Evolutionary conservation across 768 basidiomycete species (phyloP).

Genomic region (Termitomyces sp.): DNA sequence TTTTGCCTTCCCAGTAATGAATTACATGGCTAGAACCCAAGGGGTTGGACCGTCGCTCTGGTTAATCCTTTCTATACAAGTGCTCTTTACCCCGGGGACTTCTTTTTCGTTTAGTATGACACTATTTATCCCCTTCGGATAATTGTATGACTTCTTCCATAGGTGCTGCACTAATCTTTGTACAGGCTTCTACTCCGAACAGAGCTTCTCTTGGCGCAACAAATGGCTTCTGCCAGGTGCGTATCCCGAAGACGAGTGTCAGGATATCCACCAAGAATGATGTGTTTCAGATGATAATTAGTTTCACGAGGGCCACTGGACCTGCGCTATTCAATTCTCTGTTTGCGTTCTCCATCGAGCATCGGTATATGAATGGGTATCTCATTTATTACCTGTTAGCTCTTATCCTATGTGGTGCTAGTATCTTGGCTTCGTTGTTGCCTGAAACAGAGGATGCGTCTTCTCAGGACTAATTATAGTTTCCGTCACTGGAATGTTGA

Average conservation of each 20-base stretch:
- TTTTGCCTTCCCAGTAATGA: conserved; percentile 55
- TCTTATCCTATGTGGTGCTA: conserved; percentile 17
- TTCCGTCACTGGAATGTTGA: neutral
- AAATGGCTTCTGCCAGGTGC: conserved; percentile 12
- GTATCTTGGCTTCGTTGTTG: conserved; percentile 22
- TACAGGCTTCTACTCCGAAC: conserved; percentile 60
- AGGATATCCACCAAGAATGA: neutral
- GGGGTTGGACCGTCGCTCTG: conserved; percentile 45
- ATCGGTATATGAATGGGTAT: conserved; percentile 41
- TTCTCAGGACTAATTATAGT: neutral
- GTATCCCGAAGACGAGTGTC: neutral
- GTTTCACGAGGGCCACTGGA: conserved; percentile 38
- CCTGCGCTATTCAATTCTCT: conserved; percentile 55
- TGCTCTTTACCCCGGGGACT: conserved; percentile 41
- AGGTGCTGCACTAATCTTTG: conserved; percentile 70
- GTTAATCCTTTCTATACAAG: conserved; percentile 41
- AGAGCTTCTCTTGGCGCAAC: conserved; percentile 55
- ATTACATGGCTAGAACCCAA: conserved; percentile 40
- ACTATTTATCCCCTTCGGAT: neutral
- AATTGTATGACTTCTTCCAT: neutral
- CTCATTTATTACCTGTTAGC: conserved; percentile 42
- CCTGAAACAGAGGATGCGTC: conserved; percentile 1
- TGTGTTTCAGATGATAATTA: conserved; percentile 27
- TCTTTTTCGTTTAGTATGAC: conserved; percentile 27
- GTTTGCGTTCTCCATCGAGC: conserved; percentile 54